Evolutionary conservation across 345 rosid species (phyloP).

Genomic region (Kernera saxatilis): DNA sequence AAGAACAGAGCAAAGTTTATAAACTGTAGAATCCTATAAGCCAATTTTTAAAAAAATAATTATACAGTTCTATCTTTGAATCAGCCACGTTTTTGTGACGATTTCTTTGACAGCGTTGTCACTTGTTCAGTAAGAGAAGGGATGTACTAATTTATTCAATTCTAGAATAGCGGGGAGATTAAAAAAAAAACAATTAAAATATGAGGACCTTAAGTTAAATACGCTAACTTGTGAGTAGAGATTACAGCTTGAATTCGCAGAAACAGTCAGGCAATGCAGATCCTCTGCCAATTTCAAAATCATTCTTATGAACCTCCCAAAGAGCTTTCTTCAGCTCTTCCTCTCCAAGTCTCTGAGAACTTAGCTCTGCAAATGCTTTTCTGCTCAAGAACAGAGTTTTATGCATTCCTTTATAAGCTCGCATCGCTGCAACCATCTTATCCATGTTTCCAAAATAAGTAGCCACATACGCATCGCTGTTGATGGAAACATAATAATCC

Average conservation of each 20-base stretch:
- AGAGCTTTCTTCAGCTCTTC: conserved; percentile 20
- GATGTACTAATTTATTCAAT: not conserved
- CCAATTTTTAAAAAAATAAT: not conserved
- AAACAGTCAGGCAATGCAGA: conserved; percentile 51
- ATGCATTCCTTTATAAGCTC: conserved; percentile 48
- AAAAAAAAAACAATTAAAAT: not conserved
- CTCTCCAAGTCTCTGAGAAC: conserved; percentile 23
- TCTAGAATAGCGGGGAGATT: not conserved
- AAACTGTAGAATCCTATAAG: conserved; percentile 6
- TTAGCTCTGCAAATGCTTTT: conserved; percentile 27
- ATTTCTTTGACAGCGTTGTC: not conserved
- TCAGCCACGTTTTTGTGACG: not conserved
- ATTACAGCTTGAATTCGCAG: not conserved
- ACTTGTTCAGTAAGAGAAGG: no score
- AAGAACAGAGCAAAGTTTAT: not conserved
- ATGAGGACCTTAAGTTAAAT: not conserved
- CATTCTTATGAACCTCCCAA: conserved; percentile 50
- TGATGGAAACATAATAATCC: conserved; percentile 81
- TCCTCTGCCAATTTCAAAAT: conserved; percentile 62
- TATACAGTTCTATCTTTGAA: not conserved
- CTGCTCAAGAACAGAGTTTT: conserved; percentile 77
- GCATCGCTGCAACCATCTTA: conserved; percentile 43
- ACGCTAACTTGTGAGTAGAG: not conserved
- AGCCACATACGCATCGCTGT: conserved; percentile 82
- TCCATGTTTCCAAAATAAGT: conserved; percentile 99